Conservation (phyloP, 768 basidiomycete species). For the Fomitopsis serialis region DNA sequence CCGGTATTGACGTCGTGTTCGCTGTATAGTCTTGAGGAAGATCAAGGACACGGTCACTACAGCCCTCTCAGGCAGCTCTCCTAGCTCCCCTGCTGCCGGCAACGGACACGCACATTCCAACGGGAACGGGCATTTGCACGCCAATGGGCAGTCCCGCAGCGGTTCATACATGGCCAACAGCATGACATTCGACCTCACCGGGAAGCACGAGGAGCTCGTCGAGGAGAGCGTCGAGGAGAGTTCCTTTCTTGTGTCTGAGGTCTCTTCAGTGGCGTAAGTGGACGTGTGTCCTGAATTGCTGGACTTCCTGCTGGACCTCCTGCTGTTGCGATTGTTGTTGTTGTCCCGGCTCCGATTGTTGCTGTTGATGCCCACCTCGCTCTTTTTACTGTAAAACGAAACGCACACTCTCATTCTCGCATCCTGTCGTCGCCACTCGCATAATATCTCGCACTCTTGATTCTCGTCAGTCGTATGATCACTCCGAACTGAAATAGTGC, state of each 20-base stretch:
- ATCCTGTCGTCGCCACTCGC: no score
- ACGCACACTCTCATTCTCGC: no score
- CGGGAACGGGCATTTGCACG: neutral
- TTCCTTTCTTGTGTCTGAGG: conserved; percentile 1
- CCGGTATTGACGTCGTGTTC: neutral
- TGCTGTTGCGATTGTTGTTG: neutral
- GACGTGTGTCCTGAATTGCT: neutral
- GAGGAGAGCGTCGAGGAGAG: neutral
- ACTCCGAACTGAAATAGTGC: no score
- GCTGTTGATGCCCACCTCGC: no score
- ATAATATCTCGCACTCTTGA: no score
- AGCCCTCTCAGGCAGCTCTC: neutral
- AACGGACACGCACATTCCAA: neutral
- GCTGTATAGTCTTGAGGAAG: neutral
- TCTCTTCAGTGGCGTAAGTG: neutral
- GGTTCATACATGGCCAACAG: neutral
- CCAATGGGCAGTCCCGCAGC: neutral
- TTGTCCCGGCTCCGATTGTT: neutral
- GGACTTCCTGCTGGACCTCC: neutral
- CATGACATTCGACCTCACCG: neutral
- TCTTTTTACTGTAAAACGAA: no score
- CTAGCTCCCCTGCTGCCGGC: no score
- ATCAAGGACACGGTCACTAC: neutral
- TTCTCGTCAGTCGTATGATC: no score
- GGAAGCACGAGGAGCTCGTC: neutral